Percentiles rank a stretch among this genome's conserved stretches.
Conservation (phyloP, 495 filamentous ascomycete species). For the Sabuloglossum arenarium region DNA sequence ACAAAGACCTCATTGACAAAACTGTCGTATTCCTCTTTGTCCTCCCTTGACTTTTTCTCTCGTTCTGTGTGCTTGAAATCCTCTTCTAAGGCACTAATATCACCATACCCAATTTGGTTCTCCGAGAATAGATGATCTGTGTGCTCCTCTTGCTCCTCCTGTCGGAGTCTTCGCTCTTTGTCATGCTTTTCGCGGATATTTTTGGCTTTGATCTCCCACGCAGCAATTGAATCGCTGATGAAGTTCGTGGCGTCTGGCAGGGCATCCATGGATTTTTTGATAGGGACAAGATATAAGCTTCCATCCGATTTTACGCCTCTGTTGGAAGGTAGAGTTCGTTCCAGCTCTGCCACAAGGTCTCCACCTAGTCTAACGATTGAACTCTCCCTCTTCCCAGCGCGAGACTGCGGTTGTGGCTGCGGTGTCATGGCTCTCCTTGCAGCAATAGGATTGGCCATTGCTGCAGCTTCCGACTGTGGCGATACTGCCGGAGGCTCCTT, state of each 20-base stretch:
- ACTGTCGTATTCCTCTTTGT: slow-evolving; percentile 29
- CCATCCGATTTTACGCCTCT: neutral
- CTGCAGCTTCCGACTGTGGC: too few species aligned
- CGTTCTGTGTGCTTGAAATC: slow-evolving; percentile 36
- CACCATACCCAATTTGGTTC: slow-evolving; percentile 38
- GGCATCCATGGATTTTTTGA: slow-evolving; percentile 9
- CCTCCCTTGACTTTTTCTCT: slow-evolving; percentile 30
- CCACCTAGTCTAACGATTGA: neutral
- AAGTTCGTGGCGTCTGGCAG: slow-evolving; percentile 28
- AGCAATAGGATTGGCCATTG: too few species aligned
- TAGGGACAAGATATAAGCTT: slow-evolving; percentile 3
- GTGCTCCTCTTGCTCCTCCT: slow-evolving; percentile 31
- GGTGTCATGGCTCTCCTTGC: too few species aligned
- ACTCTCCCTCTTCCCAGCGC: neutral
- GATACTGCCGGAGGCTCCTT: too few species aligned
- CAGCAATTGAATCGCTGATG: slow-evolving; percentile 22
- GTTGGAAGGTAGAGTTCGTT: slow-evolving; percentile 1
- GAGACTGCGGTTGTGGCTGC: too few species aligned
- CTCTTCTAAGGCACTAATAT: slow-evolving; percentile 37
- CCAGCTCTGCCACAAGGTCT: neutral
- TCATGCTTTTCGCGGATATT: slow-evolving; percentile 24
- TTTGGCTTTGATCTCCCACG: slow-evolving; percentile 26
- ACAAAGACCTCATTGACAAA: slow-evolving; percentile 32
- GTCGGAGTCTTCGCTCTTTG: slow-evolving; percentile 25
- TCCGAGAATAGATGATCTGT: slow-evolving; percentile 36